Conservation (phyloP, 352 stramenopile species). For the Aphanomyces stellatus region DNA sequence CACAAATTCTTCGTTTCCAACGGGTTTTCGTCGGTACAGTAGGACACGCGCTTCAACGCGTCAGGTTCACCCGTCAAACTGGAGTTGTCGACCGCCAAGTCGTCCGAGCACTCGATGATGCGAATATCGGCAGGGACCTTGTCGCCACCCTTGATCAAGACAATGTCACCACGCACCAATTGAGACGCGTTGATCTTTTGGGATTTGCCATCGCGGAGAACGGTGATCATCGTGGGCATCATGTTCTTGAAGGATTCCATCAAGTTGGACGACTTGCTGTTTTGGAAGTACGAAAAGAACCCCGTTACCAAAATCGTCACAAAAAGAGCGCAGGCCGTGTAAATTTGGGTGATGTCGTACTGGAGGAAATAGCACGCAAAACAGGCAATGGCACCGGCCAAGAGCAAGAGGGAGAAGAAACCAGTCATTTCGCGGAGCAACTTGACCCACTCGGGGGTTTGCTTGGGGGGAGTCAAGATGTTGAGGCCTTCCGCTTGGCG, state of each 20-base stretch:
- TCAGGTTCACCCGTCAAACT: constrained; percentile 82
- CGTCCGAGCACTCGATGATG: constrained; percentile 90
- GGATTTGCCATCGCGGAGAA: constrained; percentile 68
- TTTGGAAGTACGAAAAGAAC: constrained; percentile 68
- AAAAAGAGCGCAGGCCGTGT: constrained; percentile 66
- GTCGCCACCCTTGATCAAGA: constrained; percentile 83
- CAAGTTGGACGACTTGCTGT: constrained; percentile 64
- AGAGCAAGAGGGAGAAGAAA: constrained; percentile 64
- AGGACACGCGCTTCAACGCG: constrained; percentile 68
- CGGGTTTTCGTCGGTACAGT: constrained; percentile 68
- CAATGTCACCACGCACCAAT: constrained; percentile 82
- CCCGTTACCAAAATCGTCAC: constrained; percentile 64
- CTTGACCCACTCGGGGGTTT: constrained; percentile 65
- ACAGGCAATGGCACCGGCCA: constrained; percentile 50
- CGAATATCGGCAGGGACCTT: constrained; percentile 93
- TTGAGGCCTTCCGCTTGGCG: constrained; percentile 37
- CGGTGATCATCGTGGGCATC: constrained; percentile 70
- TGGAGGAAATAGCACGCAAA: constrained; percentile 56
- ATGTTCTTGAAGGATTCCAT: constrained; percentile 86
- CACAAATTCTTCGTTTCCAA: constrained; percentile 78
- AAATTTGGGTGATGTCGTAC: constrained; percentile 66
- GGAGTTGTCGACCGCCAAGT: constrained; percentile 86
- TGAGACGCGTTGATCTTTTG: constrained; percentile 66
- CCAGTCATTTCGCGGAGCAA: constrained; percentile 63
- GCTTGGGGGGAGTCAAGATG: constrained; percentile 53